Base-by-base conservation (phyloP, 1,284 basidiomycete genomes). In the Pisolithus thermaeus region DNA sequence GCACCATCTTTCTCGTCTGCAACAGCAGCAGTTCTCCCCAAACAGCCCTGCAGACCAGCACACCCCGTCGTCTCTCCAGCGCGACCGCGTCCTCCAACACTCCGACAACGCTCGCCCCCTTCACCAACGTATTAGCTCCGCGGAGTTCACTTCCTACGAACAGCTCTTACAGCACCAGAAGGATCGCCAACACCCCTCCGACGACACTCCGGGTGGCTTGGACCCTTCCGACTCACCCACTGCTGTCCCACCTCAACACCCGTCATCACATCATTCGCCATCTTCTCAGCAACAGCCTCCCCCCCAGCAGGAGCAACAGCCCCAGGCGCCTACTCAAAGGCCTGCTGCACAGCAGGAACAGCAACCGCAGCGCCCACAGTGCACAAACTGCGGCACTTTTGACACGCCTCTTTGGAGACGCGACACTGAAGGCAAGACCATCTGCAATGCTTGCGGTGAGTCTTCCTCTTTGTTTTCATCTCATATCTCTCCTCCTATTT, bases 381-480 rank as follows among this genome's bases (percentile, higher is more conserved):
- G 87, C 65, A 75, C 79, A 46, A 87, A 85, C 67, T 89, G 89
- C 68, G 82, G 80, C 22, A 85, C 85, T 16, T 73, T 77, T 16
- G 82, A 82, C 52, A 91, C 90, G 48, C 88, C 90, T 45, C 78
- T 90, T 14, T 92, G 90, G 90, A 75, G 89, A 59, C 78, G 89
- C 59, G 88, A 90, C 64, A 73, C 79, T 46, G 84, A 89, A 65
- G 90, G 90, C 51, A 86, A 84, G 65, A 79, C 84, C 39, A 80
- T 91, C 61, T 92, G 90, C 73, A 92, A 92, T 67, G 87, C 89
- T 51, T 92, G 90, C 70, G 90, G 90, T 91, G 68, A 82, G 89
- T 76, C 49, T 56, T 55, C 59, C 56, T 58, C 59, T 61, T 56
- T 53, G 50, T 57, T 63, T 58, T 59, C 64, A 64, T 68, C 61